phyloP scores from a whole-genome alignment of 306 rosid genomes.

The Cicer yamashitae region DNA sequence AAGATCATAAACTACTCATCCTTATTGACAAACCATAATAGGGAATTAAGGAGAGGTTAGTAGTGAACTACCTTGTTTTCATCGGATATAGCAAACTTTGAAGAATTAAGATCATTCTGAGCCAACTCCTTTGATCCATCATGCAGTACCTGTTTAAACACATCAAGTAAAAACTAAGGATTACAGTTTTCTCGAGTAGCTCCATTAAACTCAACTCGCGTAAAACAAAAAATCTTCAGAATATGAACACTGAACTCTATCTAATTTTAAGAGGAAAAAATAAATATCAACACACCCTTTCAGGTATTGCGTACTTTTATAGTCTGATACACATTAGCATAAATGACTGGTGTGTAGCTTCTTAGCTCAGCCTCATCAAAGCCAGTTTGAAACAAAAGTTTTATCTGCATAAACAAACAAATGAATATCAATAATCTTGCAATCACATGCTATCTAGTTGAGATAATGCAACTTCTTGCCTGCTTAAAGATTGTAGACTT shows the following conservation, averaged over 20 bases:
- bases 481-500: constrained; percentile 97
- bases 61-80: constrained; percentile 72
- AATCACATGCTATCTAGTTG: constrained; percentile 28
- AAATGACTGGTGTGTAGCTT: constrained; percentile 89
- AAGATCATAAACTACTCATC: constrained; percentile 12
- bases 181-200: constrained; percentile 33
- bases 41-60: constrained; percentile 3
- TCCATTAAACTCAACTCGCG: constrained; percentile 44
- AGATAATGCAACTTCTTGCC: constrained; percentile 56
- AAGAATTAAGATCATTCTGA: constrained; percentile 65
- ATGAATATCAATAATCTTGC: constrained; percentile 21
- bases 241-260: constrained; percentile 50
- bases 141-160: constrained; percentile 71
- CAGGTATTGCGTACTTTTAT: constrained; percentile 99
- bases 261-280: constrained; percentile 72
- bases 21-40: background rate
- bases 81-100: constrained; percentile 64
- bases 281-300: constrained; percentile 93
- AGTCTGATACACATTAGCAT: constrained; percentile 98
- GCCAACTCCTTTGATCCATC: constrained; percentile 96
- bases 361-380: constrained; percentile 92
- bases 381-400: constrained; percentile 91
- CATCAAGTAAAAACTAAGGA: constrained; percentile 38
- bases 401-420: constrained; percentile 64
- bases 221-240: background rate